These are phyloP conservation scores for Colletotrichum euphorbiae DNA, from an alignment of 2,329 filamentous ascomycete species.

Conservation along the genomic window DNA sequence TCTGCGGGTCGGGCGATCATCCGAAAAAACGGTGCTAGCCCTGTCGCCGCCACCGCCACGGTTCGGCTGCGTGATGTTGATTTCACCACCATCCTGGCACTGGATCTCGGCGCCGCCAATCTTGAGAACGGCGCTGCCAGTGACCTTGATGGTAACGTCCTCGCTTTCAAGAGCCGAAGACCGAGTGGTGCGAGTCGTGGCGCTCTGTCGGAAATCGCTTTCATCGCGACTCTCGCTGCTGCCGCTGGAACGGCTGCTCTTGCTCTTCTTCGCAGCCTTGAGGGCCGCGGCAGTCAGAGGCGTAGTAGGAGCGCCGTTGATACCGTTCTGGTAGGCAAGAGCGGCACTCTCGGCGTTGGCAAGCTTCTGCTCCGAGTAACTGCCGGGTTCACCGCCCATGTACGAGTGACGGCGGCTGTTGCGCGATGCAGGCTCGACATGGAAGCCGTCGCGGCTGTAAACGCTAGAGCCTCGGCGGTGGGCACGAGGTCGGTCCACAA, in stretches of 20 bases:
- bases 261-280: conserved; percentile 59
- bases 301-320: conserved; percentile 57
- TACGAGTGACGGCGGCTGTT: conserved; percentile 55
- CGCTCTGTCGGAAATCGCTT: conserved; percentile 71
- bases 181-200: conserved; percentile 70
- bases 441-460: conserved; percentile 54
- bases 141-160: conserved; percentile 71
- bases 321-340: conserved; percentile 64
- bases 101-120: conserved; percentile 69
- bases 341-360: conserved; percentile 59
- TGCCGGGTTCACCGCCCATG: conserved; percentile 53
- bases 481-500: conserved; percentile 49
- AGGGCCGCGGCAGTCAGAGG: conserved; percentile 68
- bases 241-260: conserved; percentile 67
- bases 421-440: conserved; percentile 53
- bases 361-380: conserved; percentile 53
- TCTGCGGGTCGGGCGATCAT: conserved; percentile 59
- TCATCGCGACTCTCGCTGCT: conserved; percentile 72
- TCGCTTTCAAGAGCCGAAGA: conserved; percentile 60
- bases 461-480: conserved; percentile 47
- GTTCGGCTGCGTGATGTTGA: conserved; percentile 61
- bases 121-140: conserved; percentile 66
- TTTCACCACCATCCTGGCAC: conserved; percentile 69
- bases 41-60: conserved; percentile 63
- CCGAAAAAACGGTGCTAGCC: conserved; percentile 61